phyloP scores from a whole-genome alignment of 805 yeast species.

The Zygosaccharomyces bisporus region DNA sequence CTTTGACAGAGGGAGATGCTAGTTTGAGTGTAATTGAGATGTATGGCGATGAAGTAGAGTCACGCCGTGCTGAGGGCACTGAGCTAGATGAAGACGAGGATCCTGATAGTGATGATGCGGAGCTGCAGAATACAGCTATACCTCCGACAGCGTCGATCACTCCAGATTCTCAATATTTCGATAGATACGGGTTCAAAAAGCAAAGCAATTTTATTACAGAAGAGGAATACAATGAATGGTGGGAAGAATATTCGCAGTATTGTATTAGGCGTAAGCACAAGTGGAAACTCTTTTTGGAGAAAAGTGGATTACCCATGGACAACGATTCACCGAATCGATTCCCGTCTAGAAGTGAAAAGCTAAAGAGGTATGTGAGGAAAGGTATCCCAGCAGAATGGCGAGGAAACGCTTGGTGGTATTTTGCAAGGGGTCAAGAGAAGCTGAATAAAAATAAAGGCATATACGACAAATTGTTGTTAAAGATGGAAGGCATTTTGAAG shows the following conservation, averaged over 20 bases:
- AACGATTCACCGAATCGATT: slow-evolving; percentile 58
- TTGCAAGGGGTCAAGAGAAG: slow-evolving; percentile 78
- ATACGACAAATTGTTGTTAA: slow-evolving; percentile 62
- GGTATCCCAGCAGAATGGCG: slow-evolving; percentile 98
- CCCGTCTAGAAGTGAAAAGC: slow-evolving; percentile 74
- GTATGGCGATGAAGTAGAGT: slow-evolving; percentile 33
- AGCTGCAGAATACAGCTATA: neutral
- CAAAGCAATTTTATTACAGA: slow-evolving; percentile 49
- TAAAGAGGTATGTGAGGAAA: slow-evolving; percentile 76
- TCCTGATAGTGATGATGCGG: slow-evolving; percentile 11
- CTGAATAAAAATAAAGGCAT: slow-evolving; percentile 67
- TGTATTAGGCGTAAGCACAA: slow-evolving; percentile 62
- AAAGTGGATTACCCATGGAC: slow-evolving; percentile 55
- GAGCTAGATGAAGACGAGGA: slow-evolving; percentile 12
- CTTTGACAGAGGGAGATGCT: slow-evolving; percentile 25
- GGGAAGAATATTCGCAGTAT: slow-evolving; percentile 61
- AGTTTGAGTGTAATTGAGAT: slow-evolving; percentile 38
- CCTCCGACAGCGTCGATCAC: slow-evolving; percentile 5
- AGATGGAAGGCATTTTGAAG: slow-evolving; percentile 44
- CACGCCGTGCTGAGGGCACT: slow-evolving; percentile 10
- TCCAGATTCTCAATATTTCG: slow-evolving; percentile 39
- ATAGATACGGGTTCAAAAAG: slow-evolving; percentile 86
- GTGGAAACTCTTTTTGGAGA: slow-evolving; percentile 68
- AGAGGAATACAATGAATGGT: slow-evolving; percentile 70
- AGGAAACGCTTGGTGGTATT: slow-evolving; percentile 95